Percentiles rank a stretch among this genome's conserved stretches.
These are phyloP conservation scores for Amaranthus palmeri DNA, from an alignment of 148 eudicot genomes.

Conservation along the genomic window DNA sequence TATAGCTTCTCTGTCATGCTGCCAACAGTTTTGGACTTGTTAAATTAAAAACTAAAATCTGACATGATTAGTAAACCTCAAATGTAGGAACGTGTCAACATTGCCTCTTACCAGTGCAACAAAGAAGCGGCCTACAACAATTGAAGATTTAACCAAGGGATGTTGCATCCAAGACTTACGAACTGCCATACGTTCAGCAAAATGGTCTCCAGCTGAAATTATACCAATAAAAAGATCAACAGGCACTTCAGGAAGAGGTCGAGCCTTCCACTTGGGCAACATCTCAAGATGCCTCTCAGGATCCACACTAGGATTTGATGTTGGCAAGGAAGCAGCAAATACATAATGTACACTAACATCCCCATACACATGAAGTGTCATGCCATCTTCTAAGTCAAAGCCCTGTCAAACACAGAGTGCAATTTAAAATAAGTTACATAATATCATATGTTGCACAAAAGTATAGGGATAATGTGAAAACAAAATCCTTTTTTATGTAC, in stretches of 20 bases:
- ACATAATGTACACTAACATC: conserved; percentile 63
- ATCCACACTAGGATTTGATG: conserved; percentile 55
- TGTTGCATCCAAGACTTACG: conserved; percentile 93
- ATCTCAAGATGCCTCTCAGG: conserved; percentile 73
- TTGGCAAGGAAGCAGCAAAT: conserved; percentile 65
- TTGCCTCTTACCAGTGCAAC: conserved; percentile 62
- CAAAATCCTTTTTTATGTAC: background rate
- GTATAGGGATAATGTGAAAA: background rate
- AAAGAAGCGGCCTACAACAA: conserved; percentile 66
- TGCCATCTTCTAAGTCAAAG: conserved; percentile 71
- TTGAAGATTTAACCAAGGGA: conserved; percentile 39
- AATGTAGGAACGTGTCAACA: background rate
- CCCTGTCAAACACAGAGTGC: conserved; percentile 40
- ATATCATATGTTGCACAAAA: background rate
- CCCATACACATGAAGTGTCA: conserved; percentile 50
- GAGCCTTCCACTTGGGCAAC: conserved; percentile 58
- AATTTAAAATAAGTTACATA: background rate
- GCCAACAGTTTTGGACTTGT: conserved; percentile 18
- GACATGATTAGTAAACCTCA: background rate
- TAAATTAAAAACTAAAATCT: conserved; percentile 1
- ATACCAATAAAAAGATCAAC: conserved; percentile 63
- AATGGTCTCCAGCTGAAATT: conserved; percentile 78
- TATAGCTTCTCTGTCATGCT: conserved; percentile 62
- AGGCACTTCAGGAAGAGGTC: conserved; percentile 48
- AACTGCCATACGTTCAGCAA: conserved; percentile 87